These are phyloP conservation scores for Trypanosoma boissoni DNA, from an alignment of 208 protist species.

Conservation along the genomic window DNA sequence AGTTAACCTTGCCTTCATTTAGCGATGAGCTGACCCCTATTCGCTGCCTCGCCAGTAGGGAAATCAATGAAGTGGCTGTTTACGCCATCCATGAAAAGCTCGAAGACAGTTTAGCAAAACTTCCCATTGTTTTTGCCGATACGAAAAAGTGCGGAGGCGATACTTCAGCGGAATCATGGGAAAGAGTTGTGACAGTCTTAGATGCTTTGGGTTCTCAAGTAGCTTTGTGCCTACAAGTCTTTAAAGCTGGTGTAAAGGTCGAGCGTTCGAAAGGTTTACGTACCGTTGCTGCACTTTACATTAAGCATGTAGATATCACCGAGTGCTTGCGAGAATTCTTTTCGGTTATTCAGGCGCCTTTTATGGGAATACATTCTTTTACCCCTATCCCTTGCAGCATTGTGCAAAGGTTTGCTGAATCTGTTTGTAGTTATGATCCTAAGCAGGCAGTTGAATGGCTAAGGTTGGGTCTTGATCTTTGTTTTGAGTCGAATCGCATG, in stretches of 20 bases:
- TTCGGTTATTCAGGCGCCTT: slow-evolving; percentile 16
- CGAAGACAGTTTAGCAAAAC: slow-evolving; percentile 25
- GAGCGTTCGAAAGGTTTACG: slow-evolving; percentile 37
- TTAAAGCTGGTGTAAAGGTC: slow-evolving; percentile 33
- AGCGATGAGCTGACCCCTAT: slow-evolving; percentile 2
- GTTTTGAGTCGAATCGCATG: background rate
- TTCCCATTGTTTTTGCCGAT: slow-evolving; percentile 16
- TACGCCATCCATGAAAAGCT: slow-evolving; percentile 23
- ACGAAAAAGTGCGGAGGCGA: slow-evolving; percentile 25
- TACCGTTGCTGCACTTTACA: slow-evolving; percentile 54
- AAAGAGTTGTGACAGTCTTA: slow-evolving; percentile 25
- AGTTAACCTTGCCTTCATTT: no score
- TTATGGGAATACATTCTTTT: slow-evolving; percentile 19
- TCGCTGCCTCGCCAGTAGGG: slow-evolving; percentile 19
- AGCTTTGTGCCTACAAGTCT: slow-evolving; percentile 62
- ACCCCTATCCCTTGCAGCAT: slow-evolving; percentile 11
- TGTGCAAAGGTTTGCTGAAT: slow-evolving; percentile 20
- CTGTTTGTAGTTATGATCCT: slow-evolving; percentile 20
- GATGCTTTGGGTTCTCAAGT: slow-evolving; percentile 26
- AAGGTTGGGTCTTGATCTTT: slow-evolving; percentile 2
- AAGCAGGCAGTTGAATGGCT: slow-evolving; percentile 20
- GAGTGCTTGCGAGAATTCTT: slow-evolving; percentile 44
- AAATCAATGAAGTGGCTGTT: slow-evolving; percentile 13
- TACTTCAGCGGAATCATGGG: slow-evolving; percentile 33
- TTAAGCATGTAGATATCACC: slow-evolving; percentile 12